A percentile compares a stretch with the other conserved stretches of the same genome.
These are phyloP conservation scores for Akanthomyces muscarius DNA, from an alignment of 2,329 filamentous ascomycete species.

Conservation along the genomic window DNA sequence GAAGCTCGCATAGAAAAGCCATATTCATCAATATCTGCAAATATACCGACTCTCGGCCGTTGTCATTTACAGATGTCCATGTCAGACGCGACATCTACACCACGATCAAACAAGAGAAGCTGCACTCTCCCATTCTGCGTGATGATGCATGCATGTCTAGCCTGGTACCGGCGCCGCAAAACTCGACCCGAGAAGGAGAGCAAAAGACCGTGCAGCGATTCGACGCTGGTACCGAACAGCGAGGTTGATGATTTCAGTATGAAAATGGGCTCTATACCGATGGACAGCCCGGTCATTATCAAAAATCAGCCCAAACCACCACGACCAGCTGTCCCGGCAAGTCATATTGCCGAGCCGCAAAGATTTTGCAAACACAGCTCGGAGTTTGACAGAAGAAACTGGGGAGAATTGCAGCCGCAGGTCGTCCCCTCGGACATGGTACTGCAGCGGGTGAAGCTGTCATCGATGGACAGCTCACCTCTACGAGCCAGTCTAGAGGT, in stretches of 20 bases:
- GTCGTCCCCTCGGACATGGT: conserved; percentile 20
- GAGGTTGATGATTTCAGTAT: conserved; percentile 4
- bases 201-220: neutral
- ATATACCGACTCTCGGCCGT: neutral
- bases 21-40: neutral
- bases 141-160: conserved; percentile 9
- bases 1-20: neutral
- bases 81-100: neutral
- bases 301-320: neutral
- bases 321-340: neutral
- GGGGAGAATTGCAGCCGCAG: conserved; percentile 26
- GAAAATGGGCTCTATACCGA: conserved; percentile 13
- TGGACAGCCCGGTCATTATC: neutral
- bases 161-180: conserved; percentile 8
- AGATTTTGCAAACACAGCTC: conserved; percentile 5
- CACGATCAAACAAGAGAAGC: neutral
- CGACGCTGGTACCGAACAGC: neutral
- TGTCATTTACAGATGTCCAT: neutral
- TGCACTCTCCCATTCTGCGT: conserved; percentile 7
- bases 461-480: neutral
- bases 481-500: neutral
- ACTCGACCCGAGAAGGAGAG: neutral
- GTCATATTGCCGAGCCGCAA: neutral
- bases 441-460: neutral
- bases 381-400: conserved; percentile 17